Conservation (phyloP, 495 filamentous ascomycete species). For the Chaetomium cochliodes region DNA sequence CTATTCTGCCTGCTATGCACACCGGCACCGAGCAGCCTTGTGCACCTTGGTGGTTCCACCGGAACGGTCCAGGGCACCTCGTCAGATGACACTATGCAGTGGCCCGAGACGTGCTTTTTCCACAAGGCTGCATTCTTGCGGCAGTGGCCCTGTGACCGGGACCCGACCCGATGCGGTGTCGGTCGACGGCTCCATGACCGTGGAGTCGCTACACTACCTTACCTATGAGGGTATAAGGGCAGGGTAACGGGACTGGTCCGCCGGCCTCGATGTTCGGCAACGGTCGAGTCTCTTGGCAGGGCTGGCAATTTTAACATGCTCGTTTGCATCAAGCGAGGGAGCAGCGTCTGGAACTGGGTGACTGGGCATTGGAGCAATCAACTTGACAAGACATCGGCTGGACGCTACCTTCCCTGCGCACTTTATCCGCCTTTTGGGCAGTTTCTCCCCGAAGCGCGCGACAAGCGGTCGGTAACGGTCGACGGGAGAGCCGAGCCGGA, state of each 20-base stretch:
- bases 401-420: background rate
- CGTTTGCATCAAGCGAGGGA: background rate
- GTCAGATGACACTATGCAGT: background rate
- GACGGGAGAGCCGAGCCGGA: slow-evolving; percentile 3
- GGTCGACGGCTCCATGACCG: background rate
- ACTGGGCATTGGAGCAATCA: too few species aligned
- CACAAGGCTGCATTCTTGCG: background rate
- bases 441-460: background rate
- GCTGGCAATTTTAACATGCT: background rate
- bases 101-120: background rate
- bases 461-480: background rate
- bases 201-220: too few species aligned
- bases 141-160: background rate
- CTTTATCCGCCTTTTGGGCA: background rate
- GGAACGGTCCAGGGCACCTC: background rate
- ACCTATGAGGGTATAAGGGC: too few species aligned
- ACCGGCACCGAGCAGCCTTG: background rate
- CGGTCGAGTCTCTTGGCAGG: background rate
- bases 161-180: background rate
- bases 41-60: background rate
- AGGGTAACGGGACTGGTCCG: background rate
- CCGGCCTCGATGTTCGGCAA: slow-evolving; percentile 5
- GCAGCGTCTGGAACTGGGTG: background rate
- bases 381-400: background rate
- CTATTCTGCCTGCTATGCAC: background rate